These are phyloP conservation scores for Eucalyptus fibrosa DNA, from an alignment of 345 rosid species.

Conservation along the genomic window DNA sequence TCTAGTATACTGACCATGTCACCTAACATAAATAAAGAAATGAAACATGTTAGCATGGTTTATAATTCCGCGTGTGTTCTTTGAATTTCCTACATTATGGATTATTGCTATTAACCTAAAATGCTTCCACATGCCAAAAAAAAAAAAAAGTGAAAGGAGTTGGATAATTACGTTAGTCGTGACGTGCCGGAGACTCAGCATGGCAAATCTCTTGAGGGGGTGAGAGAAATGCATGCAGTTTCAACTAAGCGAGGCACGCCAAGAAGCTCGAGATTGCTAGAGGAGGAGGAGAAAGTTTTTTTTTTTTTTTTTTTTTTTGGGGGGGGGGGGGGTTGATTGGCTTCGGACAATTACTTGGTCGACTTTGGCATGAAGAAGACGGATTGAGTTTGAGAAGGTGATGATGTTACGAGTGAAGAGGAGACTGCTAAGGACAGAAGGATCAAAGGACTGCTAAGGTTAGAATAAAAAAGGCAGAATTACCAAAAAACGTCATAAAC, in stretches of 20 bases:
- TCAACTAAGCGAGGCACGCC: not conserved
- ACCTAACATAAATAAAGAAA: too few relatives aligned
- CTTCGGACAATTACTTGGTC: not conserved
- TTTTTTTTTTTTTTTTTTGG: too few relatives aligned
- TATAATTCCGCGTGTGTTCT: too few relatives aligned
- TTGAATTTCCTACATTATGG: too few relatives aligned
- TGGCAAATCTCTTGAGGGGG: not conserved
- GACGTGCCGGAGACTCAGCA: accelerated
- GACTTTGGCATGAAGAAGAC: not conserved
- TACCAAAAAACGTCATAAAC: too few relatives aligned
- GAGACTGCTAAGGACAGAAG: not conserved
- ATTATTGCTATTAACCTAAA: too few relatives aligned
- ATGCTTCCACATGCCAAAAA: accelerated
- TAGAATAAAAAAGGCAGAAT: not conserved
- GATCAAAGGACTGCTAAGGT: not conserved
- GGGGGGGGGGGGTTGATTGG: too few relatives aligned
- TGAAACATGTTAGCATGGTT: accelerated
- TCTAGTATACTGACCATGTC: too few relatives aligned
- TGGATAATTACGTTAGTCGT: too few relatives aligned
- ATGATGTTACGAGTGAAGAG: not conserved
- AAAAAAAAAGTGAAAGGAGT: too few relatives aligned
- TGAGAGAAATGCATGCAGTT: not conserved
- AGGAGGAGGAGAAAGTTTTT: not conserved
- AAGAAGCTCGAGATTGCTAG: not conserved
- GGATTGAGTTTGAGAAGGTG: not conserved